Percentiles rank a stretch among this genome's conserved stretches.
These are phyloP conservation scores for Solanum pimpinellifolium DNA, from an alignment of 257 asterid genomes.

Conservation along the genomic window DNA sequence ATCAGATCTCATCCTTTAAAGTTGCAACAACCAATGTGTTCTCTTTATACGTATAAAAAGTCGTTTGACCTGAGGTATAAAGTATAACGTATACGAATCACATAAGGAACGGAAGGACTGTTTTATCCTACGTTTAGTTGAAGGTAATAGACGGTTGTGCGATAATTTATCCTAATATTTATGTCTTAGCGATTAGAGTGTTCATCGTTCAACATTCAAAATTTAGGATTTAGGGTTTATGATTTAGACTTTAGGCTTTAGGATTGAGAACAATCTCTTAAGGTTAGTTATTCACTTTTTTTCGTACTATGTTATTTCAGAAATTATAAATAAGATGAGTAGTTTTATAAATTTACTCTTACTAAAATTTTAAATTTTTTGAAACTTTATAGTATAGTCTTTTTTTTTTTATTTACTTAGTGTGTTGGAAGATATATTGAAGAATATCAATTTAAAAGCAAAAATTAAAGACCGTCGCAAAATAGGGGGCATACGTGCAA, in stretches of 20 bases:
- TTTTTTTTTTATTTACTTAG: neutral
- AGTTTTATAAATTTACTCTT: neutral
- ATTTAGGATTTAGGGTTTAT: no score
- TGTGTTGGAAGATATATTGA: neutral
- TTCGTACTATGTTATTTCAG: neutral
- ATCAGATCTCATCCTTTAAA: neutral
- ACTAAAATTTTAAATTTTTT: no score
- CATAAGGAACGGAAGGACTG: accelerated
- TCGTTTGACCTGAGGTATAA: neutral
- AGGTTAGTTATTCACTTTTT: neutral
- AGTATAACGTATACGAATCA: no score
- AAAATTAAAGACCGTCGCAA: neutral
- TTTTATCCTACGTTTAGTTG: no score
- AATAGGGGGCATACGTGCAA: neutral
- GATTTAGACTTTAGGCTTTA: no score
- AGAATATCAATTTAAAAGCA: neutral
- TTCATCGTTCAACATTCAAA: no score
- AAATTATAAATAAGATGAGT: no score
- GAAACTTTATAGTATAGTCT: neutral
- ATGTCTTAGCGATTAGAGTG: no score
- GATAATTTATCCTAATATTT: accelerated
- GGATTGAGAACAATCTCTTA: neutral
- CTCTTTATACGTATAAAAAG: no score
- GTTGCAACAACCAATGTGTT: neutral
- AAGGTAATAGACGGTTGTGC: accelerated